phyloP scores from a whole-genome alignment of 75 land plant genomes.

The Pinus taeda region DNA sequence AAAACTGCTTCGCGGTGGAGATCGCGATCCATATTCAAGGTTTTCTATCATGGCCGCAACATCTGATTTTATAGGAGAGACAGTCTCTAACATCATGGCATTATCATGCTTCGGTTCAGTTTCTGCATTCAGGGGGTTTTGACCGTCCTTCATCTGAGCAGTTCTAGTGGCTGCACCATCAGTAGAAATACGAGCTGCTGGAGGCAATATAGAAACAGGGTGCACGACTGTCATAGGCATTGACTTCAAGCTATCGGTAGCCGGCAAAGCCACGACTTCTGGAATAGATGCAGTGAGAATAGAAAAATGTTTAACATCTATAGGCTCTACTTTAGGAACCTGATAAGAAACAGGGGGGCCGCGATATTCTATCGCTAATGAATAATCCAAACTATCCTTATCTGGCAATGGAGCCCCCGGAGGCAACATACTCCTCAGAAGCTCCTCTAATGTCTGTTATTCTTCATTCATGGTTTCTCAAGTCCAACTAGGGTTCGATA shows the following conservation, averaged over 20 bases:
- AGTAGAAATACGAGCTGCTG: not conserved
- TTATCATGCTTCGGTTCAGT: not conserved
- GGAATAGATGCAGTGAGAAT: constrained; percentile 21
- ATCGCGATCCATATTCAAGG: no score
- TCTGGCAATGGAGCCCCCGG: constrained; percentile 20
- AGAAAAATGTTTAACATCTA: constrained; percentile 46
- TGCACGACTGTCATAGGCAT: constrained; percentile 19
- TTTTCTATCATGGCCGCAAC: no score
- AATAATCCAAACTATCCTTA: constrained; percentile 43
- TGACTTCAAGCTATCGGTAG: constrained; percentile 1
- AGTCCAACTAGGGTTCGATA: no score
- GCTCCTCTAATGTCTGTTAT: constrained; percentile 28
- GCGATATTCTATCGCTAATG: constrained; percentile 77
- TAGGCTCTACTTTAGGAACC: constrained; percentile 61
- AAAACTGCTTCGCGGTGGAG: no score
- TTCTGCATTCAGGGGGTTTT: not conserved
- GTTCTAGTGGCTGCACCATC: not conserved
- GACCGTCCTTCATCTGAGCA: no score
- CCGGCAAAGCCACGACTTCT: constrained; percentile 8
- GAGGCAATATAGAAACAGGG: constrained; percentile 24
- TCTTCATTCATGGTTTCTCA: constrained; percentile 3
- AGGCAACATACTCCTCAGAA: constrained; percentile 62
- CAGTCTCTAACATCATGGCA: not conserved
- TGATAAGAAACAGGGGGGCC: constrained; percentile 75
- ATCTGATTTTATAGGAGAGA: no score